Base-by-base conservation (phyloP, 108 stramenopile genomes). In the Nitzschia palea region DNA sequence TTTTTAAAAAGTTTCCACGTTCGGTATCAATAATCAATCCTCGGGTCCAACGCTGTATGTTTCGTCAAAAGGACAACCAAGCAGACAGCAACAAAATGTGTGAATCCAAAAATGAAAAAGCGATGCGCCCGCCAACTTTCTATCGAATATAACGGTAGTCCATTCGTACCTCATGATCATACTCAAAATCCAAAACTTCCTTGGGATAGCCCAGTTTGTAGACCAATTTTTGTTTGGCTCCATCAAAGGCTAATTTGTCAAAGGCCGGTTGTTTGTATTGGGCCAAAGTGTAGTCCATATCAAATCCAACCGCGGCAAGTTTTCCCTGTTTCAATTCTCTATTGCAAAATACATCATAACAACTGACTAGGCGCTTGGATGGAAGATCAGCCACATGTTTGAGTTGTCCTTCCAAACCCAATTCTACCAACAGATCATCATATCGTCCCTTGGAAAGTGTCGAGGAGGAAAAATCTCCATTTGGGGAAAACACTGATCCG, bases 231-330 rank as follows among this genome's bases (percentile, higher is more conserved):
- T 91, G 80, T 62, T 92, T 95, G 8, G 97, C 95, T 1, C 97
- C 96, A 44, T 98, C 94, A 71, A 94, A 98, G 34, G 95, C 97
- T 28, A 98, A 78, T 48, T 85, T 66, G 61, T 97, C 97, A 67
- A 98, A 98, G 43, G 85, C 89, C 27, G 93, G 90, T 67, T 88
- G 85, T 51, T 91, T 73, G 67, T 98, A 98, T 56, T 95, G 96
- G 18, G 94, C 96, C 22, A 98, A 67, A 0, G 97, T 98, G 74
- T 97, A 97, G 65, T 98, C 97, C 92, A 95, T 97, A 59, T 96
- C 97, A 70, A 98, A 98, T 17, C 97, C 97, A 30, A 98, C 78
- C 0, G 95, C 94, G 54, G 77, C 76, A 33, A 97, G 80, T 44
- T 86, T 81, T 30, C 73, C 73, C 57, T 95, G 67, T 56, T 88